Evolutionary conservation across 1,139 yeast genomes (phyloP).

Genomic region (Insectozyma bohioensis): DNA sequence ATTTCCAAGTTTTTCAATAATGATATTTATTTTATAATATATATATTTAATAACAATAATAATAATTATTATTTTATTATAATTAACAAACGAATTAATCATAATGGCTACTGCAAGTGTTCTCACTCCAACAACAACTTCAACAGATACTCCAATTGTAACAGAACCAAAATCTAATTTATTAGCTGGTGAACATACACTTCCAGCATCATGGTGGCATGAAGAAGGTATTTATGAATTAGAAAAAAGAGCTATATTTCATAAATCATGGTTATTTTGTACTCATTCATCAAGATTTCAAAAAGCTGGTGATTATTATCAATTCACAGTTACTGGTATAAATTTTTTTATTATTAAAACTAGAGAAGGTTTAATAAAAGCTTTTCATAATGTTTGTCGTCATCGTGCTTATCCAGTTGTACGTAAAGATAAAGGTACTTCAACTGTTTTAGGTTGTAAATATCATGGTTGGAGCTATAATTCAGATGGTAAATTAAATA

Average conservation of each 20-base stretch:
- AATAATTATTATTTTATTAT: too few species aligned
- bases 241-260: conserved; percentile 56
- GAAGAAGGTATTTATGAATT: conserved; percentile 56
- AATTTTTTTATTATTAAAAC: conserved; percentile 57
- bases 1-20: too few species aligned
- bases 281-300: conserved; percentile 50
- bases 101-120: conserved; percentile 7
- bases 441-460: conserved; percentile 56
- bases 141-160: conserved; percentile 3
- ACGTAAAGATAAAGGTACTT: conserved; percentile 57
- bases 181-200: conserved; percentile 53
- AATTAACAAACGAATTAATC: too few species aligned
- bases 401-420: conserved; percentile 65
- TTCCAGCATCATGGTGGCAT: conserved; percentile 69
- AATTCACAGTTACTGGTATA: conserved; percentile 51
- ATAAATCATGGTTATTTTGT: conserved; percentile 56
- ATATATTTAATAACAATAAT: too few species aligned
- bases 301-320: conserved; percentile 57
- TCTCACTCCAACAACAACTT: conserved; percentile 4
- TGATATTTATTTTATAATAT: too few species aligned
- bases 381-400: conserved; percentile 64
- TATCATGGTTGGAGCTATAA: conserved; percentile 70
- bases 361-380: conserved; percentile 51
- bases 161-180: conserved; percentile 10
- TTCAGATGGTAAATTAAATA: conserved; percentile 54